These are phyloP conservation scores for Leptodontidium sp. DNA, from an alignment of 2,329 filamentous ascomycete species.

Conservation along the genomic window DNA sequence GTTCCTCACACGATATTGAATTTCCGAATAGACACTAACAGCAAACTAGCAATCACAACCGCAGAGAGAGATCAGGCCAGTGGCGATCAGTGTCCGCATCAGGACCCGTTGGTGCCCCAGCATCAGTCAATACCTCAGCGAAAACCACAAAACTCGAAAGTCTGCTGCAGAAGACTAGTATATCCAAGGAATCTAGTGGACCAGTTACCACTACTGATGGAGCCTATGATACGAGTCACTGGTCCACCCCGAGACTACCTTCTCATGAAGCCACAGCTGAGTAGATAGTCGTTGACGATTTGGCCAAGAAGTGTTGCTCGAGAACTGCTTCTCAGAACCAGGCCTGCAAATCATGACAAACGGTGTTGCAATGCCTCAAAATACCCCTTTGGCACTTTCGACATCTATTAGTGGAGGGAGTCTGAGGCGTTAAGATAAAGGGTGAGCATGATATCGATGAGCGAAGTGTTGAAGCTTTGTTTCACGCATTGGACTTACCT, in stretches of 20 bases:
- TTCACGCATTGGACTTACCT: background rate
- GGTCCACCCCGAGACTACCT: background rate
- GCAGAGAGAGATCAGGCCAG: background rate
- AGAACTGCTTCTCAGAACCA: background rate
- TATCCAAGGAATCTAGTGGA: conserved; percentile 11
- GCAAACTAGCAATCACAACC: background rate
- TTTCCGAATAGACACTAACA: background rate
- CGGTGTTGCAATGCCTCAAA: background rate
- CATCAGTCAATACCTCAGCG: background rate
- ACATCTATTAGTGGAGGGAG: background rate
- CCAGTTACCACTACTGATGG: background rate
- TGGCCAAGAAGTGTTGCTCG: background rate
- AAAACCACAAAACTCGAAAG: conserved; percentile 12
- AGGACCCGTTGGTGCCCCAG: background rate
- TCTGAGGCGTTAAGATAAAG: background rate
- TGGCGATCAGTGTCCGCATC: conserved; percentile 16
- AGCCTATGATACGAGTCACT: background rate
- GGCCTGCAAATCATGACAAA: background rate
- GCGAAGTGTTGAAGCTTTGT: background rate
- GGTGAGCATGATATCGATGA: background rate
- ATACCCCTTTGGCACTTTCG: background rate
- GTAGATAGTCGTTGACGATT: conserved; percentile 2
- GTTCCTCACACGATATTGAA: background rate
- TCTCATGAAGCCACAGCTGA: background rate
- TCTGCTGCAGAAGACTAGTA: conserved; percentile 13